A percentile compares a stretch with the other conserved stretches of the same genome.
Conservation (phyloP, 768 basidiomycete species). For the Inosperma sp. region DNA sequence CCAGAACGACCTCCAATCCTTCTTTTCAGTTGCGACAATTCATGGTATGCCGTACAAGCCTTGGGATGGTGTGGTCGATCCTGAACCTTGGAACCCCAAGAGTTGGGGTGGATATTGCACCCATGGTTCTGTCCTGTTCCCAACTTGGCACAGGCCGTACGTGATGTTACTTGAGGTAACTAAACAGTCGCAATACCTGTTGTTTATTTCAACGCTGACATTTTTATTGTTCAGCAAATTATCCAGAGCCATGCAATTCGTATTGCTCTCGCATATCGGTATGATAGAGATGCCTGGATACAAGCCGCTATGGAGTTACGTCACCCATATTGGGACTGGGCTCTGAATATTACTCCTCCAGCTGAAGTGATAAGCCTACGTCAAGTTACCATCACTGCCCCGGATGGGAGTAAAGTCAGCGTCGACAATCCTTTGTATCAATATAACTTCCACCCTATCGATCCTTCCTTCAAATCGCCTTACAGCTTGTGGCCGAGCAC, state of each 20-base stretch:
- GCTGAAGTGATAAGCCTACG: slow-evolving; percentile 33
- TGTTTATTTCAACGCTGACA: neutral
- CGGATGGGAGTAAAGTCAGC: slow-evolving; percentile 23
- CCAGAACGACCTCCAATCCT: neutral
- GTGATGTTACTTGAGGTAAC: slow-evolving; percentile 45
- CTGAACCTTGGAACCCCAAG: slow-evolving; percentile 13
- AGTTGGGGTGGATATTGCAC: slow-evolving; percentile 46
- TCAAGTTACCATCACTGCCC: slow-evolving; percentile 31
- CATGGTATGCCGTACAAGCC: slow-evolving; percentile 45
- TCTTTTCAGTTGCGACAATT: slow-evolving; percentile 38
- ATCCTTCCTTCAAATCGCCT: slow-evolving; percentile 26
- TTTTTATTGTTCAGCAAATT: slow-evolving; percentile 38
- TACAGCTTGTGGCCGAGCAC: slow-evolving; percentile 32
- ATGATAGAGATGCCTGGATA: slow-evolving; percentile 25
- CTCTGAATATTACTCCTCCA: slow-evolving; percentile 36
- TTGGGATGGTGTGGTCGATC: slow-evolving; percentile 39
- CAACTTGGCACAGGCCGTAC: slow-evolving; percentile 54
- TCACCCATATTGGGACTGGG: slow-evolving; percentile 53
- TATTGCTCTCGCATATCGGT: slow-evolving; percentile 38
- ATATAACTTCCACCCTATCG: slow-evolving; percentile 23
- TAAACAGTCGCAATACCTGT: neutral
- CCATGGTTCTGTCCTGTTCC: slow-evolving; percentile 48
- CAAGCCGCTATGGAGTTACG: slow-evolving; percentile 35
- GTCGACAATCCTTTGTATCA: slow-evolving; percentile 22
- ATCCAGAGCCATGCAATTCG: slow-evolving; percentile 35